Evolutionary conservation across 78 protist species (phyloP), one percentile per base, ranked within the genome.

Genomic region (Paulinella micropora): DNA sequence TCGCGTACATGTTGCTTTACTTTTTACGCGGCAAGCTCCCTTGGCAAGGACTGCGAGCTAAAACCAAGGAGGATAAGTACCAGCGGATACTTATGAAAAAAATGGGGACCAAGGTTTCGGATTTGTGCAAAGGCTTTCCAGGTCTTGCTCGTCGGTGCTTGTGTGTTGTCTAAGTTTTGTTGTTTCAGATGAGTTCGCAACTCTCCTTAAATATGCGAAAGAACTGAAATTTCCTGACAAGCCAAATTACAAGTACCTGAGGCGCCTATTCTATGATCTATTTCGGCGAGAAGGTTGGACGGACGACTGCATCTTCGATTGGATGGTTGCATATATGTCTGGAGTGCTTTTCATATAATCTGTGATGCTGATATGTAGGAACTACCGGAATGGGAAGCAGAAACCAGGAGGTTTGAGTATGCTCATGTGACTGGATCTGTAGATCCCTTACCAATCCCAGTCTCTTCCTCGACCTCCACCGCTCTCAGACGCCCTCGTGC

Each of bases 1-100:
- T 97, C 34, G 98, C 95, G 29, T 96, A 96, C 40, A 95, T 95
- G 39, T 88, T 96, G 37, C 91, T 97, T 92, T 97, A 95, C 92
- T 96, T 97, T 90, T 83, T 91, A 87, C 87, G 95, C 34, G 98
- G 99, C 35, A 28, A 87, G 36, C 91, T 98, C 39, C 99, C 99
- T 82, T 98, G 99, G 99, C 99, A 98, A 86, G 97, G 97, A 1
- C 90, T 97, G 79, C 90, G 92, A 77, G 99, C 98, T 3, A 91
- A 87, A 41, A 96, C 95, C 32, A 95, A 96, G 93, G 73, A 95
- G 83, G 96, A 96, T 51, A 98, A 98, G 89, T 96, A 98, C 91
- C 97, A 95, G 87, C 92, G 88, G 90, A 97, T 98, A 83, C 86
- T 89, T 28, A 97, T 96, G 92, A 93, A 93, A 86, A 97, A 97